Evolutionary conservation across 192 early-diverging fungal species (phyloP).

Genomic region (Spizellomyces sp.): DNA sequence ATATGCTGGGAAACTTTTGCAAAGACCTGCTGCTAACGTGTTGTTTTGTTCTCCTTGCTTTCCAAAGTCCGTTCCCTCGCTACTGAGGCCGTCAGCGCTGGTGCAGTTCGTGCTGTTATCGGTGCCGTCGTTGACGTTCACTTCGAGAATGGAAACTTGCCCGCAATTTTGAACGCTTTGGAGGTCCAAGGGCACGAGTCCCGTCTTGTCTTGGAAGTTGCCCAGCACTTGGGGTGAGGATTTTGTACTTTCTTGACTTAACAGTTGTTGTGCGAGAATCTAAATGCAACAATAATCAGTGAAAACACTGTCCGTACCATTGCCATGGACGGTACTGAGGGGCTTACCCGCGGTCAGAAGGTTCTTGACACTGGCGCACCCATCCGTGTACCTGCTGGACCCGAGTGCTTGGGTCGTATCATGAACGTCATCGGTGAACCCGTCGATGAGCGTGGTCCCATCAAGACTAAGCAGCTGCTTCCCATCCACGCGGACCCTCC

Average conservation of each 20-base stretch:
- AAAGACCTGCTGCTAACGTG: background rate
- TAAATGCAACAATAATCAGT: conserved; percentile 22
- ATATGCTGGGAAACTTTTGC: background rate
- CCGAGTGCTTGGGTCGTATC: conserved; percentile 95
- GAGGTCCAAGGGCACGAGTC: conserved; percentile 81
- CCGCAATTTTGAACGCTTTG: conserved; percentile 94
- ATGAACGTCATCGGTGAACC: conserved; percentile 99
- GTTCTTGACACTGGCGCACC: conserved; percentile 92
- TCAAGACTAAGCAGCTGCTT: conserved; percentile 81
- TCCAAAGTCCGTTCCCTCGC: conserved; percentile 38
- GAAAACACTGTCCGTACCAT: conserved; percentile 98
- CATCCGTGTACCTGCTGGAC: conserved; percentile 90
- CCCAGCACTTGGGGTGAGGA: conserved; percentile 86
- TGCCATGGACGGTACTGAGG: conserved; percentile 99
- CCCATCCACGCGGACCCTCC: conserved; percentile 94
- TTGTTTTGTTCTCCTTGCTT: background rate
- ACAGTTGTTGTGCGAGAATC: background rate
- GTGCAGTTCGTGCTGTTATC: conserved; percentile 91
- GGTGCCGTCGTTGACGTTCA: conserved; percentile 99
- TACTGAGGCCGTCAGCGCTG: conserved; percentile 48
- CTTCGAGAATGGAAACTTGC: conserved; percentile 86
- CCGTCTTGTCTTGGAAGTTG: conserved; percentile 93
- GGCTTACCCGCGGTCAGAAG: conserved; percentile 94
- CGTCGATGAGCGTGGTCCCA: conserved; percentile 96
- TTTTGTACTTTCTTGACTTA: conserved; percentile 17